These are phyloP conservation scores for Hyaloperonospora brassicae DNA, from an alignment of 352 stramenopile species.

Conservation along the genomic window DNA sequence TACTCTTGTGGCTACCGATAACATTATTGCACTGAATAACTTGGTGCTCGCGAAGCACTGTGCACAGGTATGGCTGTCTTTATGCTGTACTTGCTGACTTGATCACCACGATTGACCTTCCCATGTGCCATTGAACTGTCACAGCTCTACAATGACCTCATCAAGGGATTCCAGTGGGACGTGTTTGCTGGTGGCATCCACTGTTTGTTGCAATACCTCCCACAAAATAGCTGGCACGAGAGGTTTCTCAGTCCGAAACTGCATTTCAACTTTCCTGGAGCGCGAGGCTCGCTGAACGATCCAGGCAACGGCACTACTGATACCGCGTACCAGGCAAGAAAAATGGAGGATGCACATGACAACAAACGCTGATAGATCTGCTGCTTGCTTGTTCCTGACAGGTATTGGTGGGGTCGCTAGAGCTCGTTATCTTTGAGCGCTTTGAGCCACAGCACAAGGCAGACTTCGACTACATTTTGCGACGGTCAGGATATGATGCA, in stretches of 20 bases:
- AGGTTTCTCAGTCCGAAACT: constrained; percentile 60
- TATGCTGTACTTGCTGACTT: constrained; percentile 2
- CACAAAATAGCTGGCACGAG: constrained; percentile 48
- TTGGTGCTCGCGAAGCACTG: constrained; percentile 65
- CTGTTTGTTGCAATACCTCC: constrained; percentile 75
- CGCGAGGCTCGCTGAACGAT: constrained; percentile 47
- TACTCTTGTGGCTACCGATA: constrained; percentile 55
- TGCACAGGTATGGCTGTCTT: constrained; percentile 34
- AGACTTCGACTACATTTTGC: constrained; percentile 56
- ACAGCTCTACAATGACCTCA: constrained; percentile 69
- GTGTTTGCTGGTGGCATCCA: constrained; percentile 76
- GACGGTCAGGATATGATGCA: constrained; percentile 48
- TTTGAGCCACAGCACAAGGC: constrained; percentile 53
- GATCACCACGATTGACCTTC: constrained; percentile 2
- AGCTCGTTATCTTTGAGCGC: constrained; percentile 81
- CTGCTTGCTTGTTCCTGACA: no score
- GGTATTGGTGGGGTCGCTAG: constrained; percentile 65
- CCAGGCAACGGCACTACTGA: constrained; percentile 77
- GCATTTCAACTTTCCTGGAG: constrained; percentile 73
- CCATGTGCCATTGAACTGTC: constrained; percentile 3
- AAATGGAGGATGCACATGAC: background rate
- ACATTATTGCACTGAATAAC: constrained; percentile 69
- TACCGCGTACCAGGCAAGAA: constrained; percentile 55
- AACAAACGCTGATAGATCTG: no score
- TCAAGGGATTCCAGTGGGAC: constrained; percentile 80